Evolutionary conservation across 306 rosid genomes (phyloP), one percentile per base, ranked within the genome.

Genomic region (Rosa rugosa): DNA sequence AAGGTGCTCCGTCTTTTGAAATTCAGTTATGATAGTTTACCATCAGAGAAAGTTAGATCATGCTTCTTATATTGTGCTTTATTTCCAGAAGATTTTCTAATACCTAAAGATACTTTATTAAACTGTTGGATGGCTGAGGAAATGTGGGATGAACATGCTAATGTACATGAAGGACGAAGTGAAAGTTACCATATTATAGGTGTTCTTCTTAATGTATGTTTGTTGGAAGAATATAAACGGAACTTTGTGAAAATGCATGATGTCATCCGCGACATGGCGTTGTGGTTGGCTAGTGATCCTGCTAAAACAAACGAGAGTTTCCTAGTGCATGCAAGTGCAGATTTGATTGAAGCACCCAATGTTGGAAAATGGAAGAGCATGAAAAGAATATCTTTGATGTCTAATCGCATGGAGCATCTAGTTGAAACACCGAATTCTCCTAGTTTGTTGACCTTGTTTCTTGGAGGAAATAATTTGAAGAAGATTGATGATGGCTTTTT

Each of bases 51-150:
- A 17, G 27, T 5, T 42, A 0, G 11, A 23, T 51, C 75, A 34
- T 77, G 81, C 56, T 68, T 77, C 38, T 77, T 77, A 73, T 77
- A 77, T 56, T 77, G 80, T 50, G 56, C 49, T 45, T 45, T 45
- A 45, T 45, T 45, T 45, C 49, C 49, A 8, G 49, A 45, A 45
- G 49, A 45, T 45, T 45, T 45, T 45, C 49, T 45, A 8, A 45
- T 45, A 45, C 49, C 49, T 45, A 45, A 45, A 11, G 49, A 45
- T 45, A 45, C 49, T 45, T 45, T 45, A 45, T 45, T 45, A 11
- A 45, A 45, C 12, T 45, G 49, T 45, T 45, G 49, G 49, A 45
- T 45, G 49, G 49, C 10, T 45, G 49, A 45, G 49, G 49, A 45
- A 11, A 45, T 45, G 12, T 45, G 49, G 49, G 49, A 45, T 45